A percentile compares a stretch with the other conserved stretches of the same genome.
phyloP scores from a whole-genome alignment of 176 grass and related monocot species.

The Typha latifolia region DNA sequence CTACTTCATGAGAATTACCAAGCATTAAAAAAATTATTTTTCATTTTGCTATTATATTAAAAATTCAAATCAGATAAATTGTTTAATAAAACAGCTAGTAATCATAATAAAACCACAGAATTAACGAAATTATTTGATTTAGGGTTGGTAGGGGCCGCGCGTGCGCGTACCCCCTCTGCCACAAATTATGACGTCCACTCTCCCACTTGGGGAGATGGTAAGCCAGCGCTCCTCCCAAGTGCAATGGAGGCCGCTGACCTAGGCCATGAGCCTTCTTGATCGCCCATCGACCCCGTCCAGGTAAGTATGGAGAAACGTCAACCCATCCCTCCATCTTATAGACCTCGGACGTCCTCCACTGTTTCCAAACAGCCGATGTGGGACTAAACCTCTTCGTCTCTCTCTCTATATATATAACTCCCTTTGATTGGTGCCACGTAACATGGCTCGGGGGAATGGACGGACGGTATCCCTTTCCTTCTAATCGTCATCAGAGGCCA shows the following conservation, averaged over 20 bases:
- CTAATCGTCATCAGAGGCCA: too few species aligned
- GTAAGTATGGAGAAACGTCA: background rate
- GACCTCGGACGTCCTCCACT: too few species aligned
- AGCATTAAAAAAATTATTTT: too few species aligned
- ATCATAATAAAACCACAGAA: too few species aligned
- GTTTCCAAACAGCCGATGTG: background rate
- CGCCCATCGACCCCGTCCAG: slow-evolving; percentile 1
- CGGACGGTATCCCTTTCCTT: background rate
- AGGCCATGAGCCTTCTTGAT: background rate
- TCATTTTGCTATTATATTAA: too few species aligned
- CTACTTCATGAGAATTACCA: too few species aligned
- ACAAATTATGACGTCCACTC: slow-evolving; percentile 8
- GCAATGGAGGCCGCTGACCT: background rate
- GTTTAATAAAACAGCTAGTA: too few species aligned
- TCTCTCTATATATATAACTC: background rate
- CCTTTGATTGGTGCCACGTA: background rate
- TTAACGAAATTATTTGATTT: too few species aligned
- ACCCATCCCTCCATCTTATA: background rate
- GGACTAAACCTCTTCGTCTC: background rate
- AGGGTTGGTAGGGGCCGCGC: background rate
- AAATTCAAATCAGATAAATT: too few species aligned
- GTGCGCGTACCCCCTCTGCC: slow-evolving; percentile 1
- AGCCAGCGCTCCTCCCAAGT: background rate
- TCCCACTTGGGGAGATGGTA: slow-evolving; percentile 7
- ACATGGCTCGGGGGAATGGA: background rate